A percentile compares a stretch with the other conserved stretches of the same genome.
Evolutionary conservation across 768 basidiomycete species (phyloP).

Genomic region (Kwoniella heveanensis): DNA sequence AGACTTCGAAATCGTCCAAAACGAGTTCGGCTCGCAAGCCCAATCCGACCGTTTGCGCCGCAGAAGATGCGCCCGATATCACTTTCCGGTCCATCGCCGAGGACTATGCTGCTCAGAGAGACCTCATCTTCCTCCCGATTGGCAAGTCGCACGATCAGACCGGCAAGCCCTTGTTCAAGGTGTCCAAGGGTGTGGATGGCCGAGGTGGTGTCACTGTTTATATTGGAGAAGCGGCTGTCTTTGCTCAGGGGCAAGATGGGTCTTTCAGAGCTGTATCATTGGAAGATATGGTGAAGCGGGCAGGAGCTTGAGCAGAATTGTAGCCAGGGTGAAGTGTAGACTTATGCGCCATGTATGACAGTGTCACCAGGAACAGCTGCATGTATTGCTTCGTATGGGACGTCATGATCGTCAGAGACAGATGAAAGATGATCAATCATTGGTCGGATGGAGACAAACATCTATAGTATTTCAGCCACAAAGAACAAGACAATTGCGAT

Average conservation of each 20-base stretch:
- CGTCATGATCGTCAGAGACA: slow-evolving; percentile 2
- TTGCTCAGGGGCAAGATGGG: slow-evolving; percentile 65
- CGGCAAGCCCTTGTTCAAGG: slow-evolving; percentile 84
- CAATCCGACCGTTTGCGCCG: not conserved
- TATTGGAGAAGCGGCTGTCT: slow-evolving; percentile 89
- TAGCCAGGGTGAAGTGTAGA: not conserved
- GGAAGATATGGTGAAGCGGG: slow-evolving; percentile 77
- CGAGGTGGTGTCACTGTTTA: slow-evolving; percentile 86
- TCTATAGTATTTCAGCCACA: not conserved
- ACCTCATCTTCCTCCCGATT: slow-evolving; percentile 84
- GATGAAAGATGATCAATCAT: not conserved
- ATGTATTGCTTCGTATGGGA: not conserved
- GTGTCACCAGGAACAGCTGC: not conserved
- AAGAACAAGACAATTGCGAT: not conserved
- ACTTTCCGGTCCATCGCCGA: slow-evolving; percentile 93
- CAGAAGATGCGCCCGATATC: slow-evolving; percentile 63
- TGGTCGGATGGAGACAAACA: not conserved
- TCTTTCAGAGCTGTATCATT: slow-evolving; percentile 73
- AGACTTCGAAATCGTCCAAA: slow-evolving; percentile 54
- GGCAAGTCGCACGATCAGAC: slow-evolving; percentile 81
- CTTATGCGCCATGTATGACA: too few species aligned
- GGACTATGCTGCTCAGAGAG: slow-evolving; percentile 79
- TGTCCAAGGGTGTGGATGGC: slow-evolving; percentile 76
- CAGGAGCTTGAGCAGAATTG: slow-evolving; percentile 10
- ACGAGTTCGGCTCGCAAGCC: slow-evolving; percentile 32